A percentile compares a stretch with the other conserved stretches of the same genome.
phyloP scores from a whole-genome alignment of 2,329 filamentous ascomycete species.

The Trichoderma atroviride region DNA sequence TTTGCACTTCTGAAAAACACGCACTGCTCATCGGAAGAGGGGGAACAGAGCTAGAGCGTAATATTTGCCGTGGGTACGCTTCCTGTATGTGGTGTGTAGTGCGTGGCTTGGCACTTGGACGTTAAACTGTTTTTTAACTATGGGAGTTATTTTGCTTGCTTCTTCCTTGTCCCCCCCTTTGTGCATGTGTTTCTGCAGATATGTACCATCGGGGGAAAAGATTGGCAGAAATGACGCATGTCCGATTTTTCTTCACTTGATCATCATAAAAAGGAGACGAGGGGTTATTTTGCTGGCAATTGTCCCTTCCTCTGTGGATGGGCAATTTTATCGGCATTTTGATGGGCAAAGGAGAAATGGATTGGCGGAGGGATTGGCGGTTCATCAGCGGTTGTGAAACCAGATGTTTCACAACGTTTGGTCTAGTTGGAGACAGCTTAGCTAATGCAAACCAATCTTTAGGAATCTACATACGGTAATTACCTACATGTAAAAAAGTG shows the following conservation, averaged over 20 bases:
- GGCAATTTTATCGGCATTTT: neutral
- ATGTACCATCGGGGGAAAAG: neutral
- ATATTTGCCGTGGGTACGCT: neutral
- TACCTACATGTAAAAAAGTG: too few species aligned
- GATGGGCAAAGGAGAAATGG: neutral
- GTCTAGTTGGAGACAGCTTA: neutral
- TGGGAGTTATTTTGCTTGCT: neutral
- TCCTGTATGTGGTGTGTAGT: neutral
- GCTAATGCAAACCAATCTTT: neutral
- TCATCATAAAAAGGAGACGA: neutral
- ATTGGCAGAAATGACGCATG: neutral
- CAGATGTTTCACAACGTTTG: neutral
- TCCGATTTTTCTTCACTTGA: neutral
- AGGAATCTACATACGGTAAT: neutral
- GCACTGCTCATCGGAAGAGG: too few species aligned
- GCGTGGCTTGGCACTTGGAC: neutral
- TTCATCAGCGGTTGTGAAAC: neutral
- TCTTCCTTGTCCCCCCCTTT: neutral
- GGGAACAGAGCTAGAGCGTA: neutral
- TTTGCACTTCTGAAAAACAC: too few species aligned
- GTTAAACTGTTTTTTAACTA: neutral
- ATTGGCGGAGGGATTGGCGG: neutral
- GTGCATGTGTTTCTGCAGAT: too few species aligned
- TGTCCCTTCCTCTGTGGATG: neutral
- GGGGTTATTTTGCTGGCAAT: neutral